Base-by-base conservation (phyloP, 352 stramenopile genomes). In the Pythium brachiatum region DNA sequence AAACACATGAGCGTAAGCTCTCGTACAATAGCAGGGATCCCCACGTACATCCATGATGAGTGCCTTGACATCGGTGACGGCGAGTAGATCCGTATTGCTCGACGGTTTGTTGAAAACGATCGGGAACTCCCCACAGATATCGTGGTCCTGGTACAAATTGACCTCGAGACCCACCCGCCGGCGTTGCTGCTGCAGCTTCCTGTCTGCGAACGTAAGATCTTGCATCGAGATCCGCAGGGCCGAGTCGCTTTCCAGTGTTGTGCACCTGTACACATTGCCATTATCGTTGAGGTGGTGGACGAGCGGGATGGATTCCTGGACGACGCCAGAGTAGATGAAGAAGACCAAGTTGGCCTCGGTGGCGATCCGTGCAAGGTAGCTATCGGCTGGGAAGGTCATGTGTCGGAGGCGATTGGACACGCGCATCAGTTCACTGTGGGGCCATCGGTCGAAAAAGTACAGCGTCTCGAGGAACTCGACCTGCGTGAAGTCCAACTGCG, bases 391-490 rank as follows among this genome's bases (percentile, higher is more conserved):
- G 12, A 89, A 89, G n/a, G 76, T 69, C 20, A 89, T 60, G 68
- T 88, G 79, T 5, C 77, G 60, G 20, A 94, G 54, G 6, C 81
- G 83, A 31, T 89, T 90, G 0, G 83, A 91, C 9, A 94, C 60
- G 3, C 83, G 69, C 56, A 73, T 85, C 53, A 94, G 79, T 27
- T 92, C 81, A 20, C 74, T 75, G 32, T 94, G 85, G 13, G 79
- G 80, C 85, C 85, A 94, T 3, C 62, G 58, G n/a, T 85, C 78
- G 25, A 94, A 92, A 60, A 89, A 91, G 34, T 82, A 90, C 26
- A 92, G 75, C 32, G 85, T 90, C 58, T 94, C 80, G 26, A 94
- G 69, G 44, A 89, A 91, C 61, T 94, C 85, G n/a, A 86, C 74
- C 52, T 87, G 81, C 2, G 85, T 94, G 27, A 92, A 94, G 43